Evolutionary conservation across 352 stramenopile genomes (phyloP).

Genomic region (Pythium sukuiense): DNA sequence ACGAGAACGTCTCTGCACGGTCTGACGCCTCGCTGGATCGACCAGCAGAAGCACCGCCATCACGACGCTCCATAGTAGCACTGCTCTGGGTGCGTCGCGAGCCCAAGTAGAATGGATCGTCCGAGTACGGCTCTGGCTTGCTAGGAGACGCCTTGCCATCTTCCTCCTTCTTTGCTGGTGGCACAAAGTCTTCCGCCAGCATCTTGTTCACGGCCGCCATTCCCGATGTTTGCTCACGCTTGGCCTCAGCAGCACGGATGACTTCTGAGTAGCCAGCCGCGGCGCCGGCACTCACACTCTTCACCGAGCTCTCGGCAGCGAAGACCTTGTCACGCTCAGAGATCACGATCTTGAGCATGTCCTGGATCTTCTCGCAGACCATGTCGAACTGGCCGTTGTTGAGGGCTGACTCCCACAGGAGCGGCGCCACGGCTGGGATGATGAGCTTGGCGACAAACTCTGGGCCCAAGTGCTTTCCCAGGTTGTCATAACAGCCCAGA

Average conservation of each 20-base stretch:
- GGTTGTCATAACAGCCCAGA: conserved; percentile 85
- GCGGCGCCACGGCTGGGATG: conserved; percentile 71
- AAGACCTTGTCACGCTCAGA: conserved; percentile 80
- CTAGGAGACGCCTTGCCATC: conserved; percentile 19
- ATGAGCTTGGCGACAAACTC: conserved; percentile 86
- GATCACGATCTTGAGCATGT: conserved; percentile 89
- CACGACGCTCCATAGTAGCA: conserved; percentile 32
- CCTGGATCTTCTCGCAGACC: conserved; percentile 85
- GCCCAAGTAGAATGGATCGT: conserved; percentile 77
- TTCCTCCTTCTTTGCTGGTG: conserved; percentile 36
- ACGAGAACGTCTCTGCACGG: conserved; percentile 67
- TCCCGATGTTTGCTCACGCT: conserved; percentile 60
- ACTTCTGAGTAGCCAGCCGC: conserved; percentile 68
- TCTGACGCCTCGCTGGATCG: conserved; percentile 39
- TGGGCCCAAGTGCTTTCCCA: conserved; percentile 83
- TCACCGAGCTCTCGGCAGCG: conserved; percentile 64
- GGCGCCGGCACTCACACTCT: conserved; percentile 55
- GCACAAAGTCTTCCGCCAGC: conserved; percentile 76
- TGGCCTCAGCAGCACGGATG: conserved; percentile 65
- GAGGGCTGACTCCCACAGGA: conserved; percentile 78
- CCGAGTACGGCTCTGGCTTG: conserved; percentile 68
- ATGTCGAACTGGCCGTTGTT: conserved; percentile 86
- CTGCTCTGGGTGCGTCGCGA: conserved; percentile 50
- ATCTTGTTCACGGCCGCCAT: conserved; percentile 77
- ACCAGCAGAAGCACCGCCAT: conserved; percentile 3